Conservation (phyloP, 2,329 filamentous ascomycete species). For the Cercospora beticola region DNA sequence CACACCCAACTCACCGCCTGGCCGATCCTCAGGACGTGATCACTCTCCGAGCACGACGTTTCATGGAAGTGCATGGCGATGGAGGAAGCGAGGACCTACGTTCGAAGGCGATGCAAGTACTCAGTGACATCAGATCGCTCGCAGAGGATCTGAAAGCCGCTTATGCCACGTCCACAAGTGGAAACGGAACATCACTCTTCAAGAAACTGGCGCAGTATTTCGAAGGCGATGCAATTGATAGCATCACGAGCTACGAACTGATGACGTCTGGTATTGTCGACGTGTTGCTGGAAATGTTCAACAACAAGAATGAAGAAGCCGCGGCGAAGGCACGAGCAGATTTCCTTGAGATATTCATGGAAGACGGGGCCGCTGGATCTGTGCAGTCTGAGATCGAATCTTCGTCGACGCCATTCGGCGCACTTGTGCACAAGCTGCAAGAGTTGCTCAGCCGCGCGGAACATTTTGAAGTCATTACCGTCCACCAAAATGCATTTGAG, state of each 20-base stretch:
- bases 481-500: constrained; percentile 88
- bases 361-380: constrained; percentile 60
- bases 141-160: constrained; percentile 70
- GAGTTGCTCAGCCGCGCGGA: constrained; percentile 94
- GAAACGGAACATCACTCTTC: constrained; percentile 56
- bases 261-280: constrained; percentile 87
- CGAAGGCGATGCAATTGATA: constrained; percentile 82
- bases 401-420: constrained; percentile 80
- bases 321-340: constrained; percentile 67
- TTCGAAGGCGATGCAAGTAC: constrained; percentile 72
- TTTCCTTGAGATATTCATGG: constrained; percentile 93
- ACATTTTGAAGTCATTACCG: constrained; percentile 95
- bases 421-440: constrained; percentile 90
- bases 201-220: constrained; percentile 77
- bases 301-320: constrained; percentile 61
- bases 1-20: constrained; percentile 34
- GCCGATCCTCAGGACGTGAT: constrained; percentile 69
- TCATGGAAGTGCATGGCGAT: constrained; percentile 79
- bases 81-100: constrained; percentile 73
- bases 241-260: constrained; percentile 92
- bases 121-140: constrained; percentile 69
- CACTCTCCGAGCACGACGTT: constrained; percentile 73
- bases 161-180: constrained; percentile 50
- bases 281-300: constrained; percentile 78
- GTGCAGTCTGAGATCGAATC: constrained; percentile 66